A percentile compares a stretch with the other conserved stretches of the same genome.
Evolutionary conservation across 2,329 filamentous ascomycete genomes (phyloP).

Genomic region (Ophiostoma angusticollis): DNA sequence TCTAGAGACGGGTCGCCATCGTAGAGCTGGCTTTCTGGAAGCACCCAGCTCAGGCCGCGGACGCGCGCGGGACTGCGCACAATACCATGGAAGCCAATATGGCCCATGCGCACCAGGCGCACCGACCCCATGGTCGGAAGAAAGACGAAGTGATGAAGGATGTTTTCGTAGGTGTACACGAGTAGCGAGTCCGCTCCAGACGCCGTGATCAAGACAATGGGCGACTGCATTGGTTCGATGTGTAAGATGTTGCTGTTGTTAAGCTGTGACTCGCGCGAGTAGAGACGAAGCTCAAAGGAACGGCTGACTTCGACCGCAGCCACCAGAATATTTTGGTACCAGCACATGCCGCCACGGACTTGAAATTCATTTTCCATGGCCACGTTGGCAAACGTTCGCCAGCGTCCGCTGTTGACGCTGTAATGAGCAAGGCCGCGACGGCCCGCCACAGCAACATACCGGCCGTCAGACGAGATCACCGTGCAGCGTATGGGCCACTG

Average conservation of each 20-base stretch:
- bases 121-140: slow-evolving; percentile 55
- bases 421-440: slow-evolving; percentile 87
- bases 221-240: slow-evolving; percentile 63
- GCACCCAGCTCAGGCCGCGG: slow-evolving; percentile 85
- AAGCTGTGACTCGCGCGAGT: slow-evolving; percentile 72
- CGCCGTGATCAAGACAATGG: slow-evolving; percentile 78
- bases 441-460: slow-evolving; percentile 94
- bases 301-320: slow-evolving; percentile 80
- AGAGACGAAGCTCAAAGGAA: slow-evolving; percentile 78
- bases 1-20: slow-evolving; percentile 94
- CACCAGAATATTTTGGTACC: slow-evolving; percentile 91
- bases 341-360: slow-evolving; percentile 93
- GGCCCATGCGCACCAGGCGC: slow-evolving; percentile 81
- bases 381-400: slow-evolving; percentile 83
- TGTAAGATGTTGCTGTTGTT: slow-evolving; percentile 63
- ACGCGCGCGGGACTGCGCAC: slow-evolving; percentile 87
- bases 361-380: slow-evolving; percentile 80
- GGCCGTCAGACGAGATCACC: slow-evolving; percentile 79
- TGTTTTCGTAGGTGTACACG: slow-evolving; percentile 94
- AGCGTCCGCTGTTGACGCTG: slow-evolving; percentile 83
- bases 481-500: slow-evolving; percentile 89
- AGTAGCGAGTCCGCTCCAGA: slow-evolving; percentile 90
- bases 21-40: slow-evolving; percentile 77
- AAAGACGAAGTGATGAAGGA: slow-evolving; percentile 90
- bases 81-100: slow-evolving; percentile 95